Evolutionary conservation across 495 filamentous ascomycete genomes (phyloP).

Genomic region (Choiromyces venosus): DNA sequence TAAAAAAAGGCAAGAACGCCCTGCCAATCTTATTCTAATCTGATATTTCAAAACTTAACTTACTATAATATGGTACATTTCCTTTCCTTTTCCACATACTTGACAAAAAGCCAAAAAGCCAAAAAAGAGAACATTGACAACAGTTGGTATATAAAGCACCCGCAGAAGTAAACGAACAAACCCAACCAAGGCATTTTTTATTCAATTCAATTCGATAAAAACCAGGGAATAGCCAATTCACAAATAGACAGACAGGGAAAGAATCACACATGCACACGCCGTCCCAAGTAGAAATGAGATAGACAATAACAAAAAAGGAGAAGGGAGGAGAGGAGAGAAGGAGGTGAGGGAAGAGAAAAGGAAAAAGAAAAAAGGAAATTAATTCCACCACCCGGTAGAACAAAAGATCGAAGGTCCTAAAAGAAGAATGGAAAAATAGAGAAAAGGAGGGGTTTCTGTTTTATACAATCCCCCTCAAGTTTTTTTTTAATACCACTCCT

Average conservation of each 20-base stretch:
- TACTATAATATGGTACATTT: too few relatives aligned
- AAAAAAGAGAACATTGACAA: too few relatives aligned
- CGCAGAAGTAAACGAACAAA: too few relatives aligned
- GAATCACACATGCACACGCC: neutral
- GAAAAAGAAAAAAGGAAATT: slow-evolving; percentile 10
- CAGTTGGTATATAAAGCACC: too few relatives aligned
- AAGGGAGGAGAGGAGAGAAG: too few relatives aligned
- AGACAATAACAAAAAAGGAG: too few relatives aligned
- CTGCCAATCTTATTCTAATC: too few relatives aligned
- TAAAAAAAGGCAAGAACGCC: too few relatives aligned
- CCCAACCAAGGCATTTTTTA: neutral
- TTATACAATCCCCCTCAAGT: neutral
- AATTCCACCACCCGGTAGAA: slow-evolving; percentile 4
- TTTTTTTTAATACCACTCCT: neutral
- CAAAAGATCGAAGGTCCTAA: neutral
- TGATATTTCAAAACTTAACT: too few relatives aligned
- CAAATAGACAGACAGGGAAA: neutral
- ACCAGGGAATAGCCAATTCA: neutral
- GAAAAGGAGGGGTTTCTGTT: slow-evolving; percentile 4
- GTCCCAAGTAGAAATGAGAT: neutral
- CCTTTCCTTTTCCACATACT: too few relatives aligned
- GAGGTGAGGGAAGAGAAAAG: neutral
- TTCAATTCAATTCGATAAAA: neutral
- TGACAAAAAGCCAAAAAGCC: too few relatives aligned
- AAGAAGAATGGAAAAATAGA: slow-evolving; percentile 1